Evolutionary conservation across 2,329 filamentous ascomycete species (phyloP), one percentile per base, ranked within the genome.

Genomic region (Sclerotinia borealis): DNA sequence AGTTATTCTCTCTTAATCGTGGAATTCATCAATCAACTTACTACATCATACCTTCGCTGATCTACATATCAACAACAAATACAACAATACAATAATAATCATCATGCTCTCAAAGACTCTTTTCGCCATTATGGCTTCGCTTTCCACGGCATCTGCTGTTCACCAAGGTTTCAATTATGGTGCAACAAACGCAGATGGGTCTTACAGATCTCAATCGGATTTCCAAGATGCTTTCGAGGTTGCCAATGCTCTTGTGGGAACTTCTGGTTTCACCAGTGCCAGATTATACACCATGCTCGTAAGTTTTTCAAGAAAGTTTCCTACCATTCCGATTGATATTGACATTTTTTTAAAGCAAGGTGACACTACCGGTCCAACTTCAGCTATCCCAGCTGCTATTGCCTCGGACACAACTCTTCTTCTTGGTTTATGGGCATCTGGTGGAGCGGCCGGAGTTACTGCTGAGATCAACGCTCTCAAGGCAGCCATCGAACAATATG

Each of bases 341-440:
- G 55, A 76, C 65, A 63, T 19, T n/a, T 17, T 17, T 48, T 64
- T 19, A 52, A 66, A 82, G 80, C 89, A 92, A 81, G 83, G 77
- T 61, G 87, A 88, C 7, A 76, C 82, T 67, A 87, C 82, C 76
- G 81, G 81, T 36, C 81, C 85, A 70, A 92, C 89, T 72, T 79
- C 83, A 47, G 90, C 89, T 68, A 91, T 96, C 67, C 89, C 88
- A 48, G 92, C 92, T 49, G 92, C 92, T 71, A 92, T 96, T 76
- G 83, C 82, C 69, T 91, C 91, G 72, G 83, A 91, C 70, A 96
- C 91, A 2, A 82, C 83, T 49, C 83, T 97, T 31, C 83, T 97
- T 13, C 85, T 96, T 15, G 92, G 92, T 69, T 79, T 97, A 58
- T 96, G 92, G 92, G 85, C 86, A 11, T 93, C 91, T 0, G 89